Evolutionary conservation across 805 yeast species (phyloP).

Genomic region (Schizosaccharomyces lindneri): DNA sequence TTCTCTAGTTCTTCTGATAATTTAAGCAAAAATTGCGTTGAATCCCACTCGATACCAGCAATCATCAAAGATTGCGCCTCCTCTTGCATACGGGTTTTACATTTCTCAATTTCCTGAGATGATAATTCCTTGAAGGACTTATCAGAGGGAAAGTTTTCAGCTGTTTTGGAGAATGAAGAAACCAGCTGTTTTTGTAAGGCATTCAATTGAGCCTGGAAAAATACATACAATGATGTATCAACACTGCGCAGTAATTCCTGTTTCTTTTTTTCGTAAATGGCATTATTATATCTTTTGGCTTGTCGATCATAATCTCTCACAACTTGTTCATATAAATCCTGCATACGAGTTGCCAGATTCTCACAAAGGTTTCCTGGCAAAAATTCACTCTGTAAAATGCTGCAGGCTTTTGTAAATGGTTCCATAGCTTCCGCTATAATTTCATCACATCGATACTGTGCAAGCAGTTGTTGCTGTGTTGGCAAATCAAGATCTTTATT

Average conservation of each 20-base stretch:
- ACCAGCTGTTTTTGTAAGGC: conserved; percentile 17
- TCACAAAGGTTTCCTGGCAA: not conserved
- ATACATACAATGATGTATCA: conserved; percentile 20
- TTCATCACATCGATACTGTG: conserved; percentile 85
- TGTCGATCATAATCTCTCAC: conserved; percentile 13
- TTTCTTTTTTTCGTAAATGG: conserved; percentile 45
- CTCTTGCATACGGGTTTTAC: conserved; percentile 7
- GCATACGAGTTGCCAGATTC: not conserved
- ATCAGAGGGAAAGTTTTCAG: conserved; percentile 4
- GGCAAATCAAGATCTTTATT: conserved; percentile 91
- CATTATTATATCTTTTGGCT: conserved; percentile 50
- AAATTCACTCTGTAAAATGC: not conserved
- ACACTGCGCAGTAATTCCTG: conserved; percentile 24
- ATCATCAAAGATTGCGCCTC: conserved; percentile 17
- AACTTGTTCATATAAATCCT: conserved; percentile 17
- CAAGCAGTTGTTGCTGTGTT: conserved; percentile 84
- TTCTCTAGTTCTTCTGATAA: conserved; percentile 14
- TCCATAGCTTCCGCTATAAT: conserved; percentile 30
- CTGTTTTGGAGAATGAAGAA: conserved; percentile 9
- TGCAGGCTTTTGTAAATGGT: not conserved
- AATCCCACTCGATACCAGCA: conserved; percentile 14
- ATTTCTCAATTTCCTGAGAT: conserved; percentile 12
- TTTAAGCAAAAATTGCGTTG: conserved; percentile 15
- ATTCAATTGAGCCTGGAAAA: conserved; percentile 21
- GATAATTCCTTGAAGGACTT: conserved; percentile 9